Conservation (phyloP, 768 basidiomycete genomes). For the Strobilomyces confusus region DNA sequence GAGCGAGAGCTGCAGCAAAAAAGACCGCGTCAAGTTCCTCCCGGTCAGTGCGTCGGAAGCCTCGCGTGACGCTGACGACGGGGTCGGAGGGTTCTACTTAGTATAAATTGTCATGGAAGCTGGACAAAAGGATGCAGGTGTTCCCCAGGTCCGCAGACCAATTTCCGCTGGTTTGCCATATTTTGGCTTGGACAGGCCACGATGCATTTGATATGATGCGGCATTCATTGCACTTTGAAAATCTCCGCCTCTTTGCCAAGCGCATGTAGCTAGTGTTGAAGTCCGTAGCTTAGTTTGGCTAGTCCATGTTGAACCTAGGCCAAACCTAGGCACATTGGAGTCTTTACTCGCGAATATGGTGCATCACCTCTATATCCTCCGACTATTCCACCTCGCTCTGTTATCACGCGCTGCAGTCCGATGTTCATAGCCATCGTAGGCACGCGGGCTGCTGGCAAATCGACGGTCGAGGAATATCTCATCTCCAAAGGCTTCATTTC, state of each 20-base stretch:
- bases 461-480: slow-evolving; percentile 56
- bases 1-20: slow-evolving; percentile 49
- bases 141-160: neutral
- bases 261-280: neutral
- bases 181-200: neutral
- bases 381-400: neutral
- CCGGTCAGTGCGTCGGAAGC: slow-evolving; percentile 13
- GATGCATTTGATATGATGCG: neutral
- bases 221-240: neutral
- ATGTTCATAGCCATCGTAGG: slow-evolving; percentile 74
- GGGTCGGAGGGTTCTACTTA: slow-evolving; percentile 2
- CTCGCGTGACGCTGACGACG: slow-evolving; percentile 20
- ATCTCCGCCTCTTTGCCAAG: neutral
- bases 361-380: neutral
- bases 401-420: neutral
- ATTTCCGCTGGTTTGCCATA: neutral
- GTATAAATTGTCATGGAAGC: neutral
- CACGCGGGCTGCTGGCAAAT: slow-evolving; percentile 58
- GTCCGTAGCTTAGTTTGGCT: no score
- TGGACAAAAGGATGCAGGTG: neutral
- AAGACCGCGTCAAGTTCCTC: slow-evolving; percentile 12
- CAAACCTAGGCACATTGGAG: no score
- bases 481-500: slow-evolving; percentile 53
- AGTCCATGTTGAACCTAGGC: neutral
- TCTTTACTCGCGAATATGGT: no score